Evolutionary conservation across 495 filamentous ascomycete genomes (phyloP).

Genomic region (Lentithecium fluviatile): DNA sequence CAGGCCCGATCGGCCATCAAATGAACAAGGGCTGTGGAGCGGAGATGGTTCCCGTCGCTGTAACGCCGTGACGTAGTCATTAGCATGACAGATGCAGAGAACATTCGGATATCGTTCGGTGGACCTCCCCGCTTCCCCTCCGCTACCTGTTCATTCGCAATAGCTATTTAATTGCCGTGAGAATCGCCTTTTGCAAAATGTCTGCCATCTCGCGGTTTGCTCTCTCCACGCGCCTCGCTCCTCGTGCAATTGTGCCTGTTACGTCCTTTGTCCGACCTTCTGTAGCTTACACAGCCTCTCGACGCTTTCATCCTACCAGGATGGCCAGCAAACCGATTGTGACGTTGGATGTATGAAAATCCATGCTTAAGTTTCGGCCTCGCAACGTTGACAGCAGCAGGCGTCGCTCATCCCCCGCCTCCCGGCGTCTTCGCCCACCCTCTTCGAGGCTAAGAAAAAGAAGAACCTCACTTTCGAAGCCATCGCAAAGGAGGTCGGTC

Average conservation of each 20-base stretch:
- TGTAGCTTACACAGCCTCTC: slow-evolving; percentile 14
- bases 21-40: no score
- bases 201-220: slow-evolving; percentile 24
- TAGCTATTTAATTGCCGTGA: slow-evolving; percentile 6
- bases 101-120: slow-evolving; percentile 29
- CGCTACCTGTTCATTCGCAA: background rate
- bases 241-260: slow-evolving; percentile 28
- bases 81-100: slow-evolving; percentile 12
- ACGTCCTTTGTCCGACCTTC: slow-evolving; percentile 15
- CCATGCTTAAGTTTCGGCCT: background rate
- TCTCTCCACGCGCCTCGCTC: slow-evolving; percentile 27
- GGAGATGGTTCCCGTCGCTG: no score
- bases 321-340: slow-evolving; percentile 33
- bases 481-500: slow-evolving; percentile 73
- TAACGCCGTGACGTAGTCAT: no score
- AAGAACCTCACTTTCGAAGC: slow-evolving; percentile 76
- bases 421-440: slow-evolving; percentile 65
- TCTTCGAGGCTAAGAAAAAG: slow-evolving; percentile 81
- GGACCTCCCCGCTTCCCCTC: slow-evolving; percentile 8
- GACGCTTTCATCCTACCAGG: slow-evolving; percentile 21
- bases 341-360: slow-evolving; percentile 34
- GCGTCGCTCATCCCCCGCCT: slow-evolving; percentile 51
- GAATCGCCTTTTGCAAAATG: slow-evolving; percentile 5
- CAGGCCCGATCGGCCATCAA: no score
- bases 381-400: slow-evolving; percentile 12